Evolutionary conservation across 192 early-diverging fungal species (phyloP), one percentile per base, ranked within the genome.

Genomic region (Gigaspora rosea): DNA sequence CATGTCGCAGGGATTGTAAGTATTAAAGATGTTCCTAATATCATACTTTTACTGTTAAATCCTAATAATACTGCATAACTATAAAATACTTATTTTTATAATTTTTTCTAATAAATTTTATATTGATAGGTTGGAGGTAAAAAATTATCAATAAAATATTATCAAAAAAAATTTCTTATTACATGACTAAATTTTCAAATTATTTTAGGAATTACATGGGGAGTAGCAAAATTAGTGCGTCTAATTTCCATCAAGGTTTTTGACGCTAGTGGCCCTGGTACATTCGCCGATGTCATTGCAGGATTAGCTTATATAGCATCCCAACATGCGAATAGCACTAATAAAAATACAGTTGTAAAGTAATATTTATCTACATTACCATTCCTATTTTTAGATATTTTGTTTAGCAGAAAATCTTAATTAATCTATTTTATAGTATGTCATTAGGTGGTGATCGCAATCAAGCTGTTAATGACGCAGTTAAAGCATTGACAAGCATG

Each of bases 401-500:
- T 46, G 91, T 87, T 51, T n/a, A n/a, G 48, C 85, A 27, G 79
- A 81, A 67, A 83, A 82, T 80, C 78, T 78, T 56, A 36, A 79
- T 32, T n/a, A n/a, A 73, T 77, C 35, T 36, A 76, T 15, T 72
- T 74, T 79, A 71, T 69, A 98, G 97, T 86, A 97, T 99, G 96
- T 91, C 88, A 54, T 83, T 99, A 61, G 97, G 96, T 50, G 96
- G 96, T 73, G 91, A 92, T 32, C 86, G 88, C 69, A 93, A 90
- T 67, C 85, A 87, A 61, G 87, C 93, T 3, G 86, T 97, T 65
- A 94, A 98, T 80, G 52, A 57, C 50, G 73, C 73, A 78, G 71
- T 74, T 71, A 9, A 54, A 18, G 35, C 59, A 16, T 82, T 90
- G 10, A 82, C 92, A 11, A 22, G 86, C 33, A 79, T 80, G 15